Evolutionary conservation across 805 yeast species (phyloP).

Genomic region (Cephaloascus fragrans): DNA sequence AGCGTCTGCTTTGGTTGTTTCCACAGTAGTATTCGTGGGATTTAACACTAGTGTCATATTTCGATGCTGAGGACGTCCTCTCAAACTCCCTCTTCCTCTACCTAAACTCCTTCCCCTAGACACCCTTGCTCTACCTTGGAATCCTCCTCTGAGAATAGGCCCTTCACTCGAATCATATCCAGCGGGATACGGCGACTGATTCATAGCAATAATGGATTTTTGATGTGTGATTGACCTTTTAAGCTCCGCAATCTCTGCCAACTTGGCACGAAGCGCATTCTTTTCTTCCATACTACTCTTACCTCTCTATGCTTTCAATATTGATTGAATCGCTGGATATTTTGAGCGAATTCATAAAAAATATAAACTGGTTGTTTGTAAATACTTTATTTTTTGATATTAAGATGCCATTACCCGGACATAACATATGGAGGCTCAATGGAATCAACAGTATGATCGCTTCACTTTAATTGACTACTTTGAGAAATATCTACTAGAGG

Average conservation of each 20-base stretch:
- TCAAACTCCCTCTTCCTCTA: background rate
- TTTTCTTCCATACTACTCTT: background rate
- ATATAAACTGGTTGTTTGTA: too few species aligned
- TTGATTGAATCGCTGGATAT: too few species aligned
- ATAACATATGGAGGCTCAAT: too few species aligned
- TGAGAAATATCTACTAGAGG: too few species aligned
- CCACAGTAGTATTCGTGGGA: background rate
- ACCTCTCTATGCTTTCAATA: too few species aligned
- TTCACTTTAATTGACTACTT: too few species aligned
- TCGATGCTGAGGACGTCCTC: constrained; percentile 2
- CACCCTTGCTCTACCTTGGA: constrained; percentile 3
- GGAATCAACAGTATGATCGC: too few species aligned
- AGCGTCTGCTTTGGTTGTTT: background rate
- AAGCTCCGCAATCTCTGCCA: background rate
- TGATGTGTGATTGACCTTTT: background rate
- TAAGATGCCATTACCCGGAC: too few species aligned
- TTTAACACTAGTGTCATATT: constrained; percentile 12
- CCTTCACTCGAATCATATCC: background rate
- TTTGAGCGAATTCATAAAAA: too few species aligned
- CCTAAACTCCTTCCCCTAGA: constrained; percentile 1
- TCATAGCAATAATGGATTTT: constrained; percentile 1
- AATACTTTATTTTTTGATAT: too few species aligned
- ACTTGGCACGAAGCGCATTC: background rate
- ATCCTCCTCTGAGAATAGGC: constrained; percentile 1
- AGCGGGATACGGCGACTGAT: background rate